Base-by-base conservation (phyloP, 2,329 filamentous ascomycete species). In the Neonectria coccinea region DNA sequence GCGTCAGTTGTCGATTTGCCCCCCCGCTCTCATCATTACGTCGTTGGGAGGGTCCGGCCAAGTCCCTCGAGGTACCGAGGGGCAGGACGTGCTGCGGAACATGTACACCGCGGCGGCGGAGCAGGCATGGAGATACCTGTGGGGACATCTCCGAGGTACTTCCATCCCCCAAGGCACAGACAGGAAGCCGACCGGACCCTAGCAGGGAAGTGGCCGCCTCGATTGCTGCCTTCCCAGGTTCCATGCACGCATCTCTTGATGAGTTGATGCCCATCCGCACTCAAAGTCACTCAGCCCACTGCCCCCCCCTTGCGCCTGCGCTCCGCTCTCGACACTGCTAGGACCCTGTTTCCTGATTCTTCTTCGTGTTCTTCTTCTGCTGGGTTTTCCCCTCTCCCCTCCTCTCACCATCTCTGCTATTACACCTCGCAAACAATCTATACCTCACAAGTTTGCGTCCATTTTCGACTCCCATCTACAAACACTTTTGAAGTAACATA, bases 11-110 rank as follows among this genome's bases (percentile, higher is more conserved):
- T 36, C 41, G 55, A 36, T 52, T 71, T 60, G 63, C 56, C 65
- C 61, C 62, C 55, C 66, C 59, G 44, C 56, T 67, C 67, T 72
- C 70, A 56, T 56, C 55, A 72, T 73, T 73, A 73, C 70, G 70
- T 73, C 70, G 70, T 73, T 72, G 36, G 36, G 36, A 39, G 58
- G 53, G 62, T n/a, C 42, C 44, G 48, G 39, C 36, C 42, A n/a
- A 36, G 41, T 51, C 36, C 36, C 59, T 45, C 18, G 53, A 45
- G 52, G 59, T 62, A 62, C 59, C 41, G 54, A 52, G 45, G 42
- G 44, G 52, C 45, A 56, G 31, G 33, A 47, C 36, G 53, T 45
- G 47, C 39, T 18, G 45, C 57, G 20, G n/a, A 25, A 27, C 45
- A 50, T 29, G 39, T 51, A 51, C 29, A 31, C 10, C 18, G 5